These are phyloP conservation scores for Dendrothele bispora DNA, from an alignment of 768 basidiomycete genomes.

Conservation along the genomic window DNA sequence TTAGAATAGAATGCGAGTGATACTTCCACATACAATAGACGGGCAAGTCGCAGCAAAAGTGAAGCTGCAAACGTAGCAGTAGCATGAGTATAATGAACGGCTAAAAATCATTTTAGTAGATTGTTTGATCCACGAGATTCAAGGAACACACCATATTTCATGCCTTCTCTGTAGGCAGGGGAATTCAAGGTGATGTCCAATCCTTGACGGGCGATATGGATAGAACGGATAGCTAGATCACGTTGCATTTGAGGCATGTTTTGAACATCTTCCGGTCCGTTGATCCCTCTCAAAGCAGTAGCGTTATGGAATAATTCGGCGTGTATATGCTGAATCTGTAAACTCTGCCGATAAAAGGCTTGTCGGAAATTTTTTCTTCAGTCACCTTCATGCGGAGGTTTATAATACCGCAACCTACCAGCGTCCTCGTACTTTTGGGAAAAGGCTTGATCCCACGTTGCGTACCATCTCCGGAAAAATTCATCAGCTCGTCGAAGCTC, in stretches of 20 bases:
- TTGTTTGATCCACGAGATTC: background rate
- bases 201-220: constrained; percentile 76
- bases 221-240: constrained; percentile 79
- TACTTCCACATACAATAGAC: constrained; percentile 70
- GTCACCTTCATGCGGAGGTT: background rate
- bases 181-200: constrained; percentile 86
- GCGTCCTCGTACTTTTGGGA: constrained; percentile 83
- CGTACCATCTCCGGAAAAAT: constrained; percentile 83
- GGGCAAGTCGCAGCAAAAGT: constrained; percentile 80
- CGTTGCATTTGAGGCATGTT: constrained; percentile 79
- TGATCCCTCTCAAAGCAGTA: constrained; percentile 79
- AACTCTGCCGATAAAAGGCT: constrained; percentile 88
- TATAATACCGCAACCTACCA: constrained; percentile 40
- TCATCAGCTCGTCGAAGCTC: constrained; percentile 71
- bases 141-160: constrained; percentile 75
- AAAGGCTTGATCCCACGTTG: constrained; percentile 76
- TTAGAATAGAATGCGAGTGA: background rate
- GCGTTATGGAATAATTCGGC: constrained; percentile 86
- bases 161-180: constrained; percentile 82
- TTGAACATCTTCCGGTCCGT: constrained; percentile 82
- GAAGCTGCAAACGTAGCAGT: constrained; percentile 94
- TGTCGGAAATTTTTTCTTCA: constrained; percentile 9
- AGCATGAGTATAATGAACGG: constrained; percentile 89
- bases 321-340: constrained; percentile 85
- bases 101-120: constrained; percentile 32